These are phyloP conservation scores for Henningerozyma blattae DNA, from an alignment of 805 yeast genomes.

Conservation along the genomic window DNA sequence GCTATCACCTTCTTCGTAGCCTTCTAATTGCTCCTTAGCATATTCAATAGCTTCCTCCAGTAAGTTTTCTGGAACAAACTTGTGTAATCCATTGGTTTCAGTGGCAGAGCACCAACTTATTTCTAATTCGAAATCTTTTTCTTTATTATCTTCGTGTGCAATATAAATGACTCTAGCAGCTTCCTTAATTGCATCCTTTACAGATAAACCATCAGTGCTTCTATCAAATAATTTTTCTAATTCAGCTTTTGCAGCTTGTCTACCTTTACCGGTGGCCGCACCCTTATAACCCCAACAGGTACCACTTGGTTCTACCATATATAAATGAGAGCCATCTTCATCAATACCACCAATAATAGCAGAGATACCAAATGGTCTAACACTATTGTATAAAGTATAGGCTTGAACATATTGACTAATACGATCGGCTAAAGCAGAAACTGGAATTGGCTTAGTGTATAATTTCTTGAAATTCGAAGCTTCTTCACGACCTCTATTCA, in stretches of 20 bases:
- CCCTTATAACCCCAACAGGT: constrained; percentile 95
- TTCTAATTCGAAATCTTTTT: constrained; percentile 92
- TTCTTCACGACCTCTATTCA: constrained; percentile 85
- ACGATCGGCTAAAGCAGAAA: constrained; percentile 75
- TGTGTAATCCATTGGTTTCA: constrained; percentile 73
- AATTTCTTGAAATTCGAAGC: constrained; percentile 64
- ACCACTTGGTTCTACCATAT: constrained; percentile 97
- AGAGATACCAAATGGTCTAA: constrained; percentile 93
- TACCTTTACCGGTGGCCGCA: constrained; percentile 96
- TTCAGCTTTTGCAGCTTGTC: constrained; percentile 96
- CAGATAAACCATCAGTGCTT: constrained; percentile 42
- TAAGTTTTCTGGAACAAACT: constrained; percentile 66
- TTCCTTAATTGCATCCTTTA: constrained; percentile 76
- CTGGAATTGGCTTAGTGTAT: constrained; percentile 66
- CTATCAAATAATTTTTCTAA: constrained; percentile 59
- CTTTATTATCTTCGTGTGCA: constrained; percentile 97
- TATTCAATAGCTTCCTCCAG: constrained; percentile 71
- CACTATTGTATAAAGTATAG: constrained; percentile 90
- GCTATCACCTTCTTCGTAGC: constrained; percentile 11
- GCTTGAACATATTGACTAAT: constrained; percentile 89
- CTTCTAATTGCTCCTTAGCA: constrained; percentile 56
- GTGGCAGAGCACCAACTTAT: constrained; percentile 73
- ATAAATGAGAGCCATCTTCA: constrained; percentile 79
- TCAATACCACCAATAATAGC: constrained; percentile 92
- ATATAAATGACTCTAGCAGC: constrained; percentile 88